A percentile compares a stretch with the other conserved stretches of the same genome.
These are phyloP conservation scores for Monosiga brevicollis DNA, from an alignment of 78 protist species.

Conservation along the genomic window DNA sequence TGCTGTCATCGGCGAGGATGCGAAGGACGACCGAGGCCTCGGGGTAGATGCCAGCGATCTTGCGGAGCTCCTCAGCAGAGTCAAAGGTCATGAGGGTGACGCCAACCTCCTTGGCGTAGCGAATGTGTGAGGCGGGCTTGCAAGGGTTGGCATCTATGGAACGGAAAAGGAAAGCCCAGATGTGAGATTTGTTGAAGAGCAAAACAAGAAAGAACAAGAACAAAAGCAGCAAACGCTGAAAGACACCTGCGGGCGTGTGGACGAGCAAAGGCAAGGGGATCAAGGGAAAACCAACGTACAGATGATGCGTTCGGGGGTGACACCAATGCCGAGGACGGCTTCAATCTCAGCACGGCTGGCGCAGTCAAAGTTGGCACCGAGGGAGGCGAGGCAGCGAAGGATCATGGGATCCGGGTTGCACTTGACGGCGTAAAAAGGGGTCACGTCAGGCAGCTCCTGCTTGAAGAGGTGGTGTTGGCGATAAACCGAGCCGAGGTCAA, in stretches of 20 bases:
- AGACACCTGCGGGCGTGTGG: too few species aligned
- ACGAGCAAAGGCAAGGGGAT: too few species aligned
- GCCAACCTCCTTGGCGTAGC: conserved; percentile 41
- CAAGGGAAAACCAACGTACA: too few species aligned
- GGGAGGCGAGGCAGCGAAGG: conserved; percentile 40
- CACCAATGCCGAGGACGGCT: conserved; percentile 46
- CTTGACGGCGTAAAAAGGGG: conserved; percentile 85
- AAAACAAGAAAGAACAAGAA: too few species aligned
- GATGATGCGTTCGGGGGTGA: conserved; percentile 59
- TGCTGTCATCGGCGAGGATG: conserved; percentile 72
- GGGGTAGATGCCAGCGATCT: conserved; percentile 69
- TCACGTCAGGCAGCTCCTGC: conserved; percentile 63
- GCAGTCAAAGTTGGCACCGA: conserved; percentile 82
- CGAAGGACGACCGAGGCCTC: conserved; percentile 78
- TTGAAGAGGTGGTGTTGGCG: conserved; percentile 38
- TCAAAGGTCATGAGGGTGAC: conserved; percentile 78
- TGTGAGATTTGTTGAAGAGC: too few species aligned
- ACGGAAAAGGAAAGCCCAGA: too few species aligned
- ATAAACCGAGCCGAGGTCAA: conserved; percentile 1
- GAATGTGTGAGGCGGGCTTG: conserved; percentile 56
- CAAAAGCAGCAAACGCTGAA: too few species aligned
- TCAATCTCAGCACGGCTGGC: conserved; percentile 69
- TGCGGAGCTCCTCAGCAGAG: conserved; percentile 76
- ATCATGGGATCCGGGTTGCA: conserved; percentile 71
- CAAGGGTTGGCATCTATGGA: conserved; percentile 94